Conservation (phyloP, 140 eudicot genomes). For the Cichorium intybus region DNA sequence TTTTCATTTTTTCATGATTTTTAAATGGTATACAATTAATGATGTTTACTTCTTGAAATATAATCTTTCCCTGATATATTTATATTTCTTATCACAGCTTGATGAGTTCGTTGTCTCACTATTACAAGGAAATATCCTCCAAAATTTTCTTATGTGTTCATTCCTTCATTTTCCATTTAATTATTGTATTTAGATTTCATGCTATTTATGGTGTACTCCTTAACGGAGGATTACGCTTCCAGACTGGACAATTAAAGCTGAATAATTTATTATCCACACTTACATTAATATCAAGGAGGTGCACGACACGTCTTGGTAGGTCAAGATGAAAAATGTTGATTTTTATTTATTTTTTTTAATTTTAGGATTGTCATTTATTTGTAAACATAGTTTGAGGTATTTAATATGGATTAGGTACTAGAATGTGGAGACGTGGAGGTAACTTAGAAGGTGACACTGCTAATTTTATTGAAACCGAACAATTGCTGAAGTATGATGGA, state of each 20-base stretch:
- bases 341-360: too few relatives aligned
- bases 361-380: conserved; percentile 1
- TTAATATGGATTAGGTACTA: too few relatives aligned
- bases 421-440: too few relatives aligned
- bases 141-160: not conserved
- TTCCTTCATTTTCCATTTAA: not conserved
- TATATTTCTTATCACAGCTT: too few relatives aligned
- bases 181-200: conserved; percentile 9
- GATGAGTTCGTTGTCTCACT: too few relatives aligned
- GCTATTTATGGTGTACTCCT: conserved; percentile 24
- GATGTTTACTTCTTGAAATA: not conserved
- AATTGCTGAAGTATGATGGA: too few relatives aligned
- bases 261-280: too few relatives aligned
- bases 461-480: too few relatives aligned
- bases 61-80: too few relatives aligned
- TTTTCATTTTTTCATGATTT: not conserved
- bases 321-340: conserved; percentile 13
- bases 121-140: conserved; percentile 97
- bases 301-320: conserved; percentile 89
- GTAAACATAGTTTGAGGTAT: too few relatives aligned
- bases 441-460: too few relatives aligned
- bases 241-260: conserved; percentile 60
- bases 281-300: too few relatives aligned
- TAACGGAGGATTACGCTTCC: conserved; percentile 72
- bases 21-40: conserved; percentile 6